These are phyloP conservation scores for Fusarium oxysporum DNA, from an alignment of 2,329 filamentous ascomycete genomes.

Conservation along the genomic window DNA sequence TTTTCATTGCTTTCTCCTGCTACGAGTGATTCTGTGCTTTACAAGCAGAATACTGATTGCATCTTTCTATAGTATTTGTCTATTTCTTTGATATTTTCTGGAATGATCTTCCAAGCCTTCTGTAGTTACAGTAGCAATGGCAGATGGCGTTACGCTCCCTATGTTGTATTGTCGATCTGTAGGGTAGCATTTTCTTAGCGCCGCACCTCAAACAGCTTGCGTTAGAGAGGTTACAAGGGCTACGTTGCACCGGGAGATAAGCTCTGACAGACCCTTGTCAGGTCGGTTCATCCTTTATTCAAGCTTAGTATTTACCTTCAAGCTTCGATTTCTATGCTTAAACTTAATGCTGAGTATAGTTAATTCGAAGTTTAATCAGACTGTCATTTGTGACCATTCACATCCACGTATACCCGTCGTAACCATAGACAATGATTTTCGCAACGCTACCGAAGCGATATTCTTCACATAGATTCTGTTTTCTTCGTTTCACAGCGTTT, in stretches of 20 bases:
- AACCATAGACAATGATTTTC: neutral
- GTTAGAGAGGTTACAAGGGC: conserved; percentile 8
- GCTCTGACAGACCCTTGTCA: conserved; percentile 16
- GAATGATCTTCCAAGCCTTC: neutral
- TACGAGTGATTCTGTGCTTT: neutral
- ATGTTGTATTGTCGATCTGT: neutral
- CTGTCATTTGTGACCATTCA: neutral
- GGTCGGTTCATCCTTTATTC: neutral
- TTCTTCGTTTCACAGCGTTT: neutral
- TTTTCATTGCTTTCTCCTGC: neutral
- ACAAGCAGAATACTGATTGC: rapidly evolving
- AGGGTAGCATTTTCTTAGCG: conserved; percentile 15
- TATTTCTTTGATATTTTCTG: neutral
- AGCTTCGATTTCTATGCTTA: conserved; percentile 7
- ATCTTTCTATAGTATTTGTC: neutral
- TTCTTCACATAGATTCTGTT: neutral
- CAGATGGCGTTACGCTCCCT: neutral
- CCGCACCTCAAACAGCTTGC: conserved; percentile 9
- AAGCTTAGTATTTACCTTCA: conserved; percentile 13
- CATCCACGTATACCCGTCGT: neutral
- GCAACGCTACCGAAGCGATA: neutral
- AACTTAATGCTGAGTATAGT: neutral
- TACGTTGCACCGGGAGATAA: conserved; percentile 2
- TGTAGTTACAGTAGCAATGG: neutral
- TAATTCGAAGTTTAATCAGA: neutral